These are phyloP conservation scores for Chrysochromulina tobinii DNA, from an alignment of 78 protist genomes.

Conservation along the genomic window DNA sequence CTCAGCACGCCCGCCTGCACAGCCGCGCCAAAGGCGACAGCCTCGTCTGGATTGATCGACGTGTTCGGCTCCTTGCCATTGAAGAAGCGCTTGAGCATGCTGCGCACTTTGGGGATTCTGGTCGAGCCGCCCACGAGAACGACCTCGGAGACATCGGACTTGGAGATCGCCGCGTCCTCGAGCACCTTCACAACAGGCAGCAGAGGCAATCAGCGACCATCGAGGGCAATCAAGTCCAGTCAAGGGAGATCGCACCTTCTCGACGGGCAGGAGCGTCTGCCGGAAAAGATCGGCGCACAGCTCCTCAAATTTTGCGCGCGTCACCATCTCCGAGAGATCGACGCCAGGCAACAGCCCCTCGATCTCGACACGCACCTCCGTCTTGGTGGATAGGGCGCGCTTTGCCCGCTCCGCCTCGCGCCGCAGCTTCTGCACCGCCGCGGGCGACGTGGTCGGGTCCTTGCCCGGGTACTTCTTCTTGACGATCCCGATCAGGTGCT, in stretches of 20 bases:
- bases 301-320: constrained; percentile 93
- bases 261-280: constrained; percentile 55
- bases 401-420: constrained; percentile 89
- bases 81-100: constrained; percentile 89
- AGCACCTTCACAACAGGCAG: constrained; percentile 49
- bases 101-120: constrained; percentile 86
- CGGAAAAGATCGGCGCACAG: constrained; percentile 80
- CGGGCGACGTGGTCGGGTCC: constrained; percentile 69
- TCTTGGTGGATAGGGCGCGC: constrained; percentile 73
- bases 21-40: constrained; percentile 98
- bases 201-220: constrained; percentile 41
- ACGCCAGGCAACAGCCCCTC: constrained; percentile 88
- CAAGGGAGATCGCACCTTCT: no score
- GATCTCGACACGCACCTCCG: constrained; percentile 81
- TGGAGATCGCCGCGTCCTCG: background rate
- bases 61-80: constrained; percentile 90
- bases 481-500: constrained; percentile 79
- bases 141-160: constrained; percentile 36
- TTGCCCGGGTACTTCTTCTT: constrained; percentile 67
- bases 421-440: constrained; percentile 85
- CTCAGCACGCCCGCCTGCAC: constrained; percentile 70
- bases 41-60: constrained; percentile 98
- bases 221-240: no score
- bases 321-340: constrained; percentile 82
- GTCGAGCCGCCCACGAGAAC: constrained; percentile 27